Evolutionary conservation across 371 early-diverging fungal genomes (phyloP), one percentile per base, ranked within the genome.

Genomic region (Choanephora cucurbitarum): DNA sequence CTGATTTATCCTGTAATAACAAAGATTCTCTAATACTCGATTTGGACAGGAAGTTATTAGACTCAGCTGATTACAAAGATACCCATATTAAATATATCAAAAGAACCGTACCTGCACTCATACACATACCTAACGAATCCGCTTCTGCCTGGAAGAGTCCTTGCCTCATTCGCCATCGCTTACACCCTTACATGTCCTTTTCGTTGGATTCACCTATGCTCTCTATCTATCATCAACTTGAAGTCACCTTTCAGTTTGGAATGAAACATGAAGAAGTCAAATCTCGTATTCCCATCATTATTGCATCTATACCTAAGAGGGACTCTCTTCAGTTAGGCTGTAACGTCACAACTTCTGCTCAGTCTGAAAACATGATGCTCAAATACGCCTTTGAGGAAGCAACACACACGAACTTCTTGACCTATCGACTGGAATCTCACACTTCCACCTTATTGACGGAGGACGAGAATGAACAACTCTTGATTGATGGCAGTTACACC

Each of bases 191-290:
- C 19, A 43, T 70, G 21, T 60, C 68, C 13, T 60, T 61, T 31
- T 67, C 70, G 3, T 40, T 72, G 37, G 67, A 68, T 19, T 70
- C 76, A 6, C 76, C 76, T 8, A 57, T 70, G 11, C 59, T 75
- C 3, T 60, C 70, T 6, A 62, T 75, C 11, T 72, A 72, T 37
- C 76, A 75, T 47, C 70, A 75, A 40, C 14, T 75, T 1, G 70
- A 75, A 45, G 49, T 75, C 0, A 60, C 66, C 14, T 67, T 75
- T 41, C 67, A 70, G 31, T 70, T 75, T 52, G 70, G 70, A 11
- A 54, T 64, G 51, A 75, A 70, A 23, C 64, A 58, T 19, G 73
- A 75, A 21, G 65, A 66, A 44, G 52, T 75, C 40, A 70, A 68
- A 37, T 61, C 66, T 15, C 66, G 68, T 41, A 47, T 75, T 18